A percentile compares a stretch with the other conserved stretches of the same genome.
phyloP scores from a whole-genome alignment of 2,329 filamentous ascomycete genomes.

The Aspergillus sp. region DNA sequence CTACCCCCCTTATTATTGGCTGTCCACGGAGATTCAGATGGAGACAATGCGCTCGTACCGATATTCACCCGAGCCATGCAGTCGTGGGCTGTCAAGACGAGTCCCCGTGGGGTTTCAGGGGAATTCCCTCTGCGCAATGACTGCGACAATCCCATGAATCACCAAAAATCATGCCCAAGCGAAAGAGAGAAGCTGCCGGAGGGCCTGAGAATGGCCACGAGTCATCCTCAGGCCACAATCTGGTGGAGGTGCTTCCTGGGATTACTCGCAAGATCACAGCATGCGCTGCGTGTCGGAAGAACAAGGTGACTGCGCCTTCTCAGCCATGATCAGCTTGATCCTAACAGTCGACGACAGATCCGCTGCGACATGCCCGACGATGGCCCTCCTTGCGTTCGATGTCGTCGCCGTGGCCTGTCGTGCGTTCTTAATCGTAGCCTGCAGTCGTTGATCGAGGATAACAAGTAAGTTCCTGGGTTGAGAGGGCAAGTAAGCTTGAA shows the following conservation, averaged over 20 bases:
- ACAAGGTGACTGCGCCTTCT: constrained; percentile 46
- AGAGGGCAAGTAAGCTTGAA: neutral
- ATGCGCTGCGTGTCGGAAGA: constrained; percentile 56
- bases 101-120: constrained; percentile 2
- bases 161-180: neutral
- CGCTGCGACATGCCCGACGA: constrained; percentile 54
- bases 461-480: constrained; percentile 30
- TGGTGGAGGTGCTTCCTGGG: constrained; percentile 30
- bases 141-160: neutral
- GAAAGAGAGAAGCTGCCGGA: constrained; percentile 10
- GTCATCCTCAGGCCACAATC: neutral
- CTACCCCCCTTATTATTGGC: neutral
- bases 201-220: constrained; percentile 9
- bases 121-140: neutral
- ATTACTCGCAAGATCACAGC: constrained; percentile 50
- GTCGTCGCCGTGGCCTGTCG: constrained; percentile 50
- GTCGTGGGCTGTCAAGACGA: neutral
- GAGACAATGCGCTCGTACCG: neutral
- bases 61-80: neutral
- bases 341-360: constrained; percentile 29
- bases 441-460: constrained; percentile 51
- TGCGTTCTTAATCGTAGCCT: constrained; percentile 55
- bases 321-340: neutral
- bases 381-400: constrained; percentile 53
- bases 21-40: neutral